Conservation (phyloP, 2,329 filamentous ascomycete species). For the Fusarium keratoplasticum region DNA sequence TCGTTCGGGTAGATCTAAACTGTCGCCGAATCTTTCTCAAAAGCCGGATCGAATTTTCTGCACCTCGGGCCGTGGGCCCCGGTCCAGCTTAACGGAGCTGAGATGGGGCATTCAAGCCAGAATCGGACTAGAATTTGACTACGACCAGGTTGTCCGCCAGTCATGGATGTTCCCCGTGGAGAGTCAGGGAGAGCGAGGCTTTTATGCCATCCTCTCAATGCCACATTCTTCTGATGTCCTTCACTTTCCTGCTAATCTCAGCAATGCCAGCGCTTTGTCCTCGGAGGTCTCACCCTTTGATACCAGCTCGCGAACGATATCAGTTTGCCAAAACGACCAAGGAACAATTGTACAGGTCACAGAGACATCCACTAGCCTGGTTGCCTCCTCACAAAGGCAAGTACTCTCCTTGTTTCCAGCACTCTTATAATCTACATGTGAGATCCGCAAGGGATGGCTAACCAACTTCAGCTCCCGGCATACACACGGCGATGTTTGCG, state of each 20-base stretch:
- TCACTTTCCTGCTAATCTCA: constrained; percentile 61
- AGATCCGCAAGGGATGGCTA: constrained; percentile 14
- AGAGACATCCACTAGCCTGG: constrained; percentile 57
- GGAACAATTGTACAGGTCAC: constrained; percentile 66
- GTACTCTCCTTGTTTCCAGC: background rate
- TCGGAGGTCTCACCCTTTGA: constrained; percentile 61
- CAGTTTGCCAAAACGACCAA: constrained; percentile 52
- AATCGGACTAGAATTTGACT: constrained; percentile 69
- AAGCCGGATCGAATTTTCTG: constrained; percentile 70
- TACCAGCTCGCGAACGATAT: constrained; percentile 63
- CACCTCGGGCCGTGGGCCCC: constrained; percentile 71
- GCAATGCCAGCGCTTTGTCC: constrained; percentile 56
- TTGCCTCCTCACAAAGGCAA: constrained; percentile 50
- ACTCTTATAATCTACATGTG: background rate
- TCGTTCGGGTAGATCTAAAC: constrained; percentile 10
- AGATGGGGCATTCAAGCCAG: constrained; percentile 77
- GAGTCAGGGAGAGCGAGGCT: constrained; percentile 26
- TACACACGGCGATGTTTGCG: constrained; percentile 49
- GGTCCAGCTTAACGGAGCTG: constrained; percentile 75
- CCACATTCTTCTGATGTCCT: constrained; percentile 62
- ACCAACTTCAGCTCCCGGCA: constrained; percentile 45
- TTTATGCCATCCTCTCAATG: constrained; percentile 59
- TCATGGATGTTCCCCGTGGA: constrained; percentile 63
- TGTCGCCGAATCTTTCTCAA: constrained; percentile 41
- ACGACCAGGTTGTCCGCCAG: constrained; percentile 59